phyloP scores from a whole-genome alignment of 345 rosid genomes.

The Arabis alpina region DNA sequence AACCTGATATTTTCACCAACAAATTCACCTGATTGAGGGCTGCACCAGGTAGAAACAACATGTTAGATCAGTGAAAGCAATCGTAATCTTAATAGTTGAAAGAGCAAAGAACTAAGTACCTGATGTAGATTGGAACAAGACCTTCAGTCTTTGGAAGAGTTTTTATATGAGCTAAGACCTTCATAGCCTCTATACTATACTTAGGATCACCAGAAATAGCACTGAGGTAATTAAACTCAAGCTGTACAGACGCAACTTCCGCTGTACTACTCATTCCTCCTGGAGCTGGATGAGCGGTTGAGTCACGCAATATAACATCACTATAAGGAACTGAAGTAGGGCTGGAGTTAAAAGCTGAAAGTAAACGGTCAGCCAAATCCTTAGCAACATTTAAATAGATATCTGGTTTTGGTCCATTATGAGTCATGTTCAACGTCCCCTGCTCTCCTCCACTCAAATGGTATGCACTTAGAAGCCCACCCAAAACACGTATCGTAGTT shows the following conservation, averaged over 20 bases:
- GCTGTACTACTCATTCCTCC: conserved; percentile 93
- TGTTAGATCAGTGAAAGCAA: conserved; percentile 25
- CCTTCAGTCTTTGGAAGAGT: conserved; percentile 88
- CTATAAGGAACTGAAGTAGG: conserved; percentile 86
- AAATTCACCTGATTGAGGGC: conserved; percentile 90
- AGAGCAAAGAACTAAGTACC: conserved; percentile 47
- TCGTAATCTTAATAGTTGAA: background rate
- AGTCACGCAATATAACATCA: conserved; percentile 74
- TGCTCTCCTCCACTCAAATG: conserved; percentile 87
- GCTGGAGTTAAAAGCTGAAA: conserved; percentile 82
- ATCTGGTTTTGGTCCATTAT: conserved; percentile 67
- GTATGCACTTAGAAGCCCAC: conserved; percentile 97
- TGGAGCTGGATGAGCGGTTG: conserved; percentile 85
- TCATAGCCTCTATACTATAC: conserved; percentile 86
- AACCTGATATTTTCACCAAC: conserved; percentile 90
- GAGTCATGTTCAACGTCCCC: conserved; percentile 47
- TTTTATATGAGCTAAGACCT: conserved; percentile 85
- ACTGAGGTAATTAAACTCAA: conserved; percentile 95
- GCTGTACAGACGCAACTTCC: conserved; percentile 92
- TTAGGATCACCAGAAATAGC: conserved; percentile 85
- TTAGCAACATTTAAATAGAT: conserved; percentile 82
- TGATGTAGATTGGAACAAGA: conserved; percentile 93
- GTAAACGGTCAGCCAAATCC: conserved; percentile 84
- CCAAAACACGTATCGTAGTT: conserved; percentile 95
- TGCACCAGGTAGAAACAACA: conserved; percentile 43